Conservation (phyloP, 2,329 filamentous ascomycete genomes). For the Ophiostoma quercus region DNA sequence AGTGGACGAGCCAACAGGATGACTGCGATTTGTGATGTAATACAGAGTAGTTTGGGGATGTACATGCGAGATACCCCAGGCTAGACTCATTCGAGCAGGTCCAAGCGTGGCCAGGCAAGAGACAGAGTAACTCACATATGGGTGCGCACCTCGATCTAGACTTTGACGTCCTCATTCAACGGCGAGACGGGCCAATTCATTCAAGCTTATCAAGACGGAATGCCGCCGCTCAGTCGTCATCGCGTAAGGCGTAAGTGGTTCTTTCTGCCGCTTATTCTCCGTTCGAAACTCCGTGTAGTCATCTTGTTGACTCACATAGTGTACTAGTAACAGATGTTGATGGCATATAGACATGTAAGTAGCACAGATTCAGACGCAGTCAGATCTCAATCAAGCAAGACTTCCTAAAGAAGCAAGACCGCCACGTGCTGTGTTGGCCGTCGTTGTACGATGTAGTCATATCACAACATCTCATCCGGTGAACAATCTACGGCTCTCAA, state of each 20-base stretch:
- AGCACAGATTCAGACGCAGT: background rate
- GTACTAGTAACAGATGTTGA: background rate
- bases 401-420: conserved; percentile 17
- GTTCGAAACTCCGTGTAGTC: background rate
- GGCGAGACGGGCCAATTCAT: background rate
- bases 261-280: conserved; percentile 7
- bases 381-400: conserved; percentile 15
- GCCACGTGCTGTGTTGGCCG: background rate
- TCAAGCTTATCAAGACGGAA: background rate
- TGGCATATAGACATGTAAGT: background rate
- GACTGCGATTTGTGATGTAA: conserved; percentile 9
- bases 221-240: background rate
- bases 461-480: background rate
- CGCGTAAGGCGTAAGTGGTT: background rate
- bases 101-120: conserved; percentile 11
- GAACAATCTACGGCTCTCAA: background rate
- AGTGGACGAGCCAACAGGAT: background rate
- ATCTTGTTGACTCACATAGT: conserved; percentile 1
- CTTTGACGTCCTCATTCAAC: background rate
- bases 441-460: background rate
- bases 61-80: background rate
- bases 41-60: conserved; percentile 1
- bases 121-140: background rate
- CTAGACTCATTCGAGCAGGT: conserved; percentile 19
- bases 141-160: background rate